Evolutionary conservation across 2,329 filamentous ascomycete species (phyloP), one percentile per base, ranked within the genome.

Genomic region (Clarireedia hainanense): DNA sequence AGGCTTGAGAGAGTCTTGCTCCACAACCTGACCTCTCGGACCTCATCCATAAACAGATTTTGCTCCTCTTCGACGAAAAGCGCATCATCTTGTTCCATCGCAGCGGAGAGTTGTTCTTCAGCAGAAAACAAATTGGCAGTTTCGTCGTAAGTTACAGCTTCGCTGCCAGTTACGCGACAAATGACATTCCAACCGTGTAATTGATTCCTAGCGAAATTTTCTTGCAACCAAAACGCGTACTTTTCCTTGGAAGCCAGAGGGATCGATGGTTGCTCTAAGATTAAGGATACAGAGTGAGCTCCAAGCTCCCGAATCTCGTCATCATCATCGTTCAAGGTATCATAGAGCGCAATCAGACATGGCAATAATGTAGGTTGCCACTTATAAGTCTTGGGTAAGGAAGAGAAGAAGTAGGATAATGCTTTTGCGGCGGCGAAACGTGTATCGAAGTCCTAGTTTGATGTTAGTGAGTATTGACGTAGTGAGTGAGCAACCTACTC

Each of bases 1-100:
- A 61, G 45, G 15, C 7, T 51, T 26, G 14, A 71, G 65, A 30
- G 88, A 72, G 61, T 24, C 6, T 30, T 14, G 23, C 54, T 72
- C 90, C 91, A 96, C n/a, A 83, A 69, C 17, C 77, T 72, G 3
- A 84, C 76, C 69, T 96, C 91, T 48, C 84, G 77, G 5, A 89
- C 81, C 63, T 91, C 85, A 68, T 97, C 92, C 50, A 92, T 75
- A 69, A 89, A 97, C n/a, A 96, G 77, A 68, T 99, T 99, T 68
- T 95, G 91, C 69, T 95, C 91, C 71, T 99, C 94, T 55, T 90
- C 79, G 0, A 81, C 85, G 68, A 99, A 99, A 0, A 99, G 79
- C 3, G 84, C 77, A 60, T 84, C 80, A 66, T 89, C 80, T 63
- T 78, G 74, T 55, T 73, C 70, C 64, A 82, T 68, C 4, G 79